These are phyloP conservation scores for Apiospora marii DNA, from an alignment of 2,329 filamentous ascomycete genomes.

Conservation along the genomic window DNA sequence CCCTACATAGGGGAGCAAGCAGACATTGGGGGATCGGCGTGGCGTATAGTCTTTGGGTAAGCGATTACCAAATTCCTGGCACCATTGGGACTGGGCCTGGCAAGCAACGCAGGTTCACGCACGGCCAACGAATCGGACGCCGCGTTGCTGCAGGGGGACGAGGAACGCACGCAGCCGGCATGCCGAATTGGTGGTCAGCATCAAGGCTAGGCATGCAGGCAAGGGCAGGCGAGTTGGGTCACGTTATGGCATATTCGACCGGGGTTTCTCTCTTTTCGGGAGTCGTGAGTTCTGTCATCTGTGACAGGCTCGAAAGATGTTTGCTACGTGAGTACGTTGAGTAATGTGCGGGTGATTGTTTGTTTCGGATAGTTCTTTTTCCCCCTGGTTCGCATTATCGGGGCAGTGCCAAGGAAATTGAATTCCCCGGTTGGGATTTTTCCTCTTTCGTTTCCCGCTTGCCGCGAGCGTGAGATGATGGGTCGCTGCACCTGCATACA, in stretches of 20 bases:
- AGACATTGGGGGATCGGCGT: conserved; percentile 9
- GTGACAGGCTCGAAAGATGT: not conserved
- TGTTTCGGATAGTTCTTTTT: not conserved
- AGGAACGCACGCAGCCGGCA: not conserved
- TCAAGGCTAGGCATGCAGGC: not conserved
- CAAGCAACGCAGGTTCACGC: not conserved
- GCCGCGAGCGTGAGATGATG: not conserved
- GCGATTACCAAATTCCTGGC: conserved; percentile 19
- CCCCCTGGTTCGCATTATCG: not conserved
- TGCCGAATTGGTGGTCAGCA: conserved; percentile 12
- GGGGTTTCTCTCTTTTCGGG: not conserved
- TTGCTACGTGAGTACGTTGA: not conserved
- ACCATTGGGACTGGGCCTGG: not conserved
- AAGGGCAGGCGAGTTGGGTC: conserved; percentile 7
- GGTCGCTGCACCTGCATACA: not conserved
- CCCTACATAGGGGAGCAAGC: not conserved
- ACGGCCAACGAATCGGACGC: not conserved
- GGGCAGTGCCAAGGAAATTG: not conserved
- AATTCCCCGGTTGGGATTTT: not conserved
- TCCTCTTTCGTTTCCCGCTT: not conserved
- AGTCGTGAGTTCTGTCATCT: not conserved
- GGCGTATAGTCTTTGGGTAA: not conserved
- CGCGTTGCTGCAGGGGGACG: conserved; percentile 8
- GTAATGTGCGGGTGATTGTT: not conserved
- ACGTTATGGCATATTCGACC: conserved; percentile 14